Evolutionary conservation across 495 filamentous ascomycete species (phyloP).

Genomic region (Lepraria neglecta): DNA sequence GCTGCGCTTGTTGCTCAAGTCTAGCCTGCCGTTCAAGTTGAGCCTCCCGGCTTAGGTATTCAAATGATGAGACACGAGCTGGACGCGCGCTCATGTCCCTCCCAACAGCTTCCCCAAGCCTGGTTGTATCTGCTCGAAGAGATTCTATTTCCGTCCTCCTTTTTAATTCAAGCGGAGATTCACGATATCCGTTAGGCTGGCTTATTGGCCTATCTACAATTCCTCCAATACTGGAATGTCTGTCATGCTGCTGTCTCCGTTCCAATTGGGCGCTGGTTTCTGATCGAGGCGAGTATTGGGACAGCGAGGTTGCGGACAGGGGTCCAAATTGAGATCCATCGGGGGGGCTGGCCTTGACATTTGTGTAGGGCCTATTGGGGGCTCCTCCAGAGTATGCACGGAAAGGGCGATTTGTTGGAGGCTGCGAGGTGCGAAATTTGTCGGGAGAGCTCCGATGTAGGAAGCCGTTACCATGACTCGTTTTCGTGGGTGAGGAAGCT

Average conservation of each 20-base stretch:
- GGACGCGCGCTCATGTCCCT: slow-evolving; percentile 7
- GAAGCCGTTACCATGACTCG: slow-evolving; percentile 52
- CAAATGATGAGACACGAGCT: slow-evolving; percentile 18
- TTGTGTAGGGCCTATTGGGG: slow-evolving; percentile 27
- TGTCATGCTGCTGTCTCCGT: slow-evolving; percentile 9
- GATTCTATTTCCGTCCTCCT: slow-evolving; percentile 15
- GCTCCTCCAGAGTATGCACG: slow-evolving; percentile 43
- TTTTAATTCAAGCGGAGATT: background rate
- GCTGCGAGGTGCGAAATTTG: slow-evolving; percentile 40
- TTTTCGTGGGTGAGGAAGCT: slow-evolving; percentile 49
- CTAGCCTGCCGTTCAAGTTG: slow-evolving; percentile 15
- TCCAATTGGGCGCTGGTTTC: slow-evolving; percentile 14
- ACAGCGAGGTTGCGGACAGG: slow-evolving; percentile 25
- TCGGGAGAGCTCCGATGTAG: slow-evolving; percentile 73
- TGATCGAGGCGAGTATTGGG: slow-evolving; percentile 18
- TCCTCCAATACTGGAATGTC: slow-evolving; percentile 14
- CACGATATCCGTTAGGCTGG: slow-evolving; percentile 19
- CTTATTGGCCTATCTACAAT: slow-evolving; percentile 17
- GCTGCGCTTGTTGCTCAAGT: slow-evolving; percentile 14
- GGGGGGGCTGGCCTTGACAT: slow-evolving; percentile 16
- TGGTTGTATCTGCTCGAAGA: background rate
- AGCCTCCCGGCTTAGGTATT: slow-evolving; percentile 17
- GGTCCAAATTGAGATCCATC: slow-evolving; percentile 37
- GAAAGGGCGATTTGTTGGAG: slow-evolving; percentile 34
- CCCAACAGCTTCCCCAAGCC: slow-evolving; percentile 6